phyloP scores from a whole-genome alignment of 805 yeast genomes.

The Wickerhamomyces strasburgensis region DNA sequence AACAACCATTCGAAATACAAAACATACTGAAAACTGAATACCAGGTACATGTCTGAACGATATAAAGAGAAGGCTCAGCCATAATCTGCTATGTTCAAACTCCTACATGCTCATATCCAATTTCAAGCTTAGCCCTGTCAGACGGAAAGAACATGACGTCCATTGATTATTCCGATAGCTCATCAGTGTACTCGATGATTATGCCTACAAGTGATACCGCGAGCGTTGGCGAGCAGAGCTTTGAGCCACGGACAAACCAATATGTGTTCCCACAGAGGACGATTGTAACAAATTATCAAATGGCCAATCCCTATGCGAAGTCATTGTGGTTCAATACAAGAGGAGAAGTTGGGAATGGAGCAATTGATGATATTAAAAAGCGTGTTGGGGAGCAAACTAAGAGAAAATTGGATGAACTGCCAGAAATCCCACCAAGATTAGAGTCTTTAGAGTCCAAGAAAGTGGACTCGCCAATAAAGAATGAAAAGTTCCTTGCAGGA shows the following conservation, averaged over 20 bases:
- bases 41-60: too few relatives aligned
- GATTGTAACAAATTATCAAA: slow-evolving; percentile 1
- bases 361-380: slow-evolving; percentile 28
- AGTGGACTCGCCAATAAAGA: slow-evolving; percentile 33
- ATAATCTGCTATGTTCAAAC: too few relatives aligned
- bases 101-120: too few relatives aligned
- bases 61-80: too few relatives aligned
- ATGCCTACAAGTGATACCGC: too few relatives aligned
- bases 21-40: too few relatives aligned
- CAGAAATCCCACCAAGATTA: slow-evolving; percentile 21
- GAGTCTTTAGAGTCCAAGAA: slow-evolving; percentile 20
- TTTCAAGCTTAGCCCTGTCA: too few relatives aligned
- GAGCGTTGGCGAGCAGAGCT: neutral
- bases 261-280: neutral
- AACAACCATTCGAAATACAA: slow-evolving; percentile 6
- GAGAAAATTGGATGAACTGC: slow-evolving; percentile 9
- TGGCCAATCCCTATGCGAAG: slow-evolving; percentile 36
- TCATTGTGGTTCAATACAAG: slow-evolving; percentile 39
- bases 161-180: too few relatives aligned
- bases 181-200: too few relatives aligned
- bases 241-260: neutral
- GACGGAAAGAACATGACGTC: too few relatives aligned
- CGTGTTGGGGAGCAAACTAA: slow-evolving; percentile 16
- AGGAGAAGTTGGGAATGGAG: slow-evolving; percentile 29
- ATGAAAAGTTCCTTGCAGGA: slow-evolving; percentile 18